Conservation (phyloP, 108 stramenopile genomes). For the Pelagomonas calceolata region DNA sequence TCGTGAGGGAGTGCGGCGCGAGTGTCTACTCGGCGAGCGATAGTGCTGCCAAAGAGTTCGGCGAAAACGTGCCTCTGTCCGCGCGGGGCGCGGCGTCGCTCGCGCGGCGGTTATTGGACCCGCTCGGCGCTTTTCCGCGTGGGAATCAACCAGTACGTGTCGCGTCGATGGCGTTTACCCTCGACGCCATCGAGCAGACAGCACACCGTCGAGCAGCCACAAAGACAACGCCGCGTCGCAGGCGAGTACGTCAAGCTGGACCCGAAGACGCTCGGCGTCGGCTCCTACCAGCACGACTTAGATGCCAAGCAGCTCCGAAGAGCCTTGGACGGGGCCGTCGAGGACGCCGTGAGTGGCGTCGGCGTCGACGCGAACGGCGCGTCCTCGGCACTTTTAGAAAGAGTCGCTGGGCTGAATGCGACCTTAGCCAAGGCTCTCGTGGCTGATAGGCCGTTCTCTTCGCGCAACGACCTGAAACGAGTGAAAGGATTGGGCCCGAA, state of each 20-base stretch:
- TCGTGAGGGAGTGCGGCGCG: not conserved
- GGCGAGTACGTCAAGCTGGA: constrained; percentile 1
- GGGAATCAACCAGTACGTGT: no score
- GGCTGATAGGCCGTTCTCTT: not conserved
- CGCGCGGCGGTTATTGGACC: not conserved
- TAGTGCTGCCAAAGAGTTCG: not conserved
- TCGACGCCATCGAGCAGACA: no score
- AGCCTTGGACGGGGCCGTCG: not conserved
- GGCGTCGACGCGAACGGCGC: not conserved
- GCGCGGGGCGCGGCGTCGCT: not conserved
- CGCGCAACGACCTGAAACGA: not conserved
- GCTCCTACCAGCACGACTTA: not conserved
- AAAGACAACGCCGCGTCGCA: no score
- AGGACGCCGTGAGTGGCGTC: not conserved
- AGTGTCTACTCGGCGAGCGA: not conserved
- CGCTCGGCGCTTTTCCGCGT: no score
- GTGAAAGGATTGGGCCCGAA: not conserved
- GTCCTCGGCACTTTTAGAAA: not conserved
- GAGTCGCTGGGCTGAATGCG: not conserved
- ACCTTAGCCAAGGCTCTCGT: not conserved
- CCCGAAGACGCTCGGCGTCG: not conserved
- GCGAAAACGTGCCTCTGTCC: not conserved
- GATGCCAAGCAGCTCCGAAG: not conserved
- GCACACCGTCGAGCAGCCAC: no score
- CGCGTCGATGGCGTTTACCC: no score